Percentiles rank a stretch among this genome's conserved stretches.
Evolutionary conservation across 768 basidiomycete genomes (phyloP).

Genomic region (Suillus americanus): DNA sequence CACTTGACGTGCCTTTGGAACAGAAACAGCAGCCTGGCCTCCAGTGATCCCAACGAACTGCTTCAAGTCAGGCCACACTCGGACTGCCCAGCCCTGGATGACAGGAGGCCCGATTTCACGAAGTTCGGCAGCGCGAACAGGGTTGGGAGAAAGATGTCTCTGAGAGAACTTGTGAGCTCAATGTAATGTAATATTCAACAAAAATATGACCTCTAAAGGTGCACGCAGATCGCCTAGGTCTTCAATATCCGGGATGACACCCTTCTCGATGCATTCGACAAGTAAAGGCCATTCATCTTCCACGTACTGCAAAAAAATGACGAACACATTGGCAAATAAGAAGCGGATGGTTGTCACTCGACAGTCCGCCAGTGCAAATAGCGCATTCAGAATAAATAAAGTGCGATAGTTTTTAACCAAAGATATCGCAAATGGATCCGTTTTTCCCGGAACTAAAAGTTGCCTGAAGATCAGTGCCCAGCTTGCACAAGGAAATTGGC

Average conservation of each 20-base stretch:
- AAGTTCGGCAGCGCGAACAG: conserved; percentile 11
- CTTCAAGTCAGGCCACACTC: conserved; percentile 5
- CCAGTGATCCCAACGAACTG: conserved; percentile 1
- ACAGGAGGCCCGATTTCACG: conserved; percentile 5
- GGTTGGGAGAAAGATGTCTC: conserved; percentile 3
- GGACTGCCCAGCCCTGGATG: background rate
- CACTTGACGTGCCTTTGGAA: conserved; percentile 2
- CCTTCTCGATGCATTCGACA: conserved; percentile 11
- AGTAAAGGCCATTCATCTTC: conserved; percentile 11
- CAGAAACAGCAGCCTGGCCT: background rate
- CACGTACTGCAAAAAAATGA: conserved; percentile 12
- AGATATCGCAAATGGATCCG: conserved; percentile 20
- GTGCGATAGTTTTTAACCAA: conserved; percentile 19
- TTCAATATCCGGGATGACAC: conserved; percentile 6
- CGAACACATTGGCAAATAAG: conserved; percentile 4
- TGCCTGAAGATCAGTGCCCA: background rate
- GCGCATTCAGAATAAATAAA: conserved; percentile 10
- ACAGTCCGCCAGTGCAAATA: conserved; percentile 11
- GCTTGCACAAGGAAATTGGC: background rate
- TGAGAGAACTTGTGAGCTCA: background rate
- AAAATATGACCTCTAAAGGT: conserved; percentile 6
- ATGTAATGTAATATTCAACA: background rate
- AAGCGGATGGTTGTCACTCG: conserved; percentile 1
- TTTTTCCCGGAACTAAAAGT: conserved; percentile 13
- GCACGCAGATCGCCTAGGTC: conserved; percentile 6